Base-by-base conservation (phyloP, 2,329 filamentous ascomycete species). In the Beauveria asiatica region DNA sequence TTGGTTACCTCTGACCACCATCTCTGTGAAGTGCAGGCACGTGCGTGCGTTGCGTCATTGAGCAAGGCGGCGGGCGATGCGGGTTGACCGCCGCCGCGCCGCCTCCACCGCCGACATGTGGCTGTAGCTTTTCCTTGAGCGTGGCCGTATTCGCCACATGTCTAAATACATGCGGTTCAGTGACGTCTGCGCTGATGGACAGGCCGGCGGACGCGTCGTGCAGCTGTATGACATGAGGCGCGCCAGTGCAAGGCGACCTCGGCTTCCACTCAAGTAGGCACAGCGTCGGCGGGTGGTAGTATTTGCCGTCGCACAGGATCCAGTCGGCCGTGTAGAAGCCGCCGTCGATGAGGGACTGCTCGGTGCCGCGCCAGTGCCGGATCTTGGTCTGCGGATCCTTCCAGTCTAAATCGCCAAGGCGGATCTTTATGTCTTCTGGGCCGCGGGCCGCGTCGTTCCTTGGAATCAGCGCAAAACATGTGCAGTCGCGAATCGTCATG, bases 401-500 rank as follows among this genome's bases (percentile, higher is more conserved):
- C 67, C 88, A 80, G 72, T 94, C 90, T 48, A 93, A 79, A 68
- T 94, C 90, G 1, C 87, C 88, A 10, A 94, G 78, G 58, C 87
- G 83, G 48, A 83, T 78, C 59, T 83, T 78, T 7, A 85, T 71
- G 1, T 70, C 69, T 7, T 66, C 63, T 1, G 67, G 62, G 8
- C 64, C 58, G 17, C 64, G 65, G 48, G 72, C 68, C 19, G 65
- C 62, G 8, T 62, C 58, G 16, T 63, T 60, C 13, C 50, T 63
- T 3, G 72, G 72, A 60, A 91, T 80, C 67, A 83, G 83, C 45
- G 90, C 76, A 68, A 87, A 92, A 66, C 89, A 82, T 3, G 88
- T 90, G 70, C 89, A 92, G 75, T 94, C 90, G 54, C 90, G 78
- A 64, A 94, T 71, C 3, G 90, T 92, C 89, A 93, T 93, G 60